A percentile compares a stretch with the other conserved stretches of the same genome.
Conservation (phyloP, 768 basidiomycete species). For the Suillus subluteus region DNA sequence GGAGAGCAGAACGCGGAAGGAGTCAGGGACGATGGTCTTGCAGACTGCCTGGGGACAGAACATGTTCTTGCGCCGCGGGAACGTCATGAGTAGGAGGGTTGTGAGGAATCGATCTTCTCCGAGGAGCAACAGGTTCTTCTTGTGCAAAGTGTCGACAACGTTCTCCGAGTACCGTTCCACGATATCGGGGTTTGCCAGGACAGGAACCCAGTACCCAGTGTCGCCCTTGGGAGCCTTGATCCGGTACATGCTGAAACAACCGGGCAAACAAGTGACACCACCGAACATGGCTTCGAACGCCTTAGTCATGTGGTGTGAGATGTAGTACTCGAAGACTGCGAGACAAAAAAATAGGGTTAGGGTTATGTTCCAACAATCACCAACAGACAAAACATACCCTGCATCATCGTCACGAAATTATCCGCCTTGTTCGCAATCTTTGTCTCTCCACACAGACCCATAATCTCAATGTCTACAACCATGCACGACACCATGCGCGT, state of each 20-base stretch:
- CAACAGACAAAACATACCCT: constrained; percentile 63
- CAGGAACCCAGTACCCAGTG: constrained; percentile 96
- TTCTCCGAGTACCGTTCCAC: constrained; percentile 99
- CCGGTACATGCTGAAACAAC: constrained; percentile 99
- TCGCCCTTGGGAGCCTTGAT: constrained; percentile 99
- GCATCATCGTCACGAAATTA: constrained; percentile 99
- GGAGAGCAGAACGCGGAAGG: constrained; percentile 89
- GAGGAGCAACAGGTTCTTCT: constrained; percentile 96
- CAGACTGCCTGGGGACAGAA: constrained; percentile 99
- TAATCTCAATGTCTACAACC: constrained; percentile 96
- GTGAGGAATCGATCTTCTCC: constrained; percentile 99
- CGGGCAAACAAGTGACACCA: constrained; percentile 98
- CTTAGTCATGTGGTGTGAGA: constrained; percentile 98
- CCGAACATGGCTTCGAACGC: constrained; percentile 99
- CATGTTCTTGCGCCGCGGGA: constrained; percentile 99
- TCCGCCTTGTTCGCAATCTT: constrained; percentile 99
- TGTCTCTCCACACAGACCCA: constrained; percentile 99
- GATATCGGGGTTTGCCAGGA: constrained; percentile 97
- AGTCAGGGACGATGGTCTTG: constrained; percentile 98
- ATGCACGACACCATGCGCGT: constrained; percentile 96
- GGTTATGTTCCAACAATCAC: constrained; percentile 13
- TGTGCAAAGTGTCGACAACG: constrained; percentile 98
- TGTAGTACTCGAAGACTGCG: constrained; percentile 98
- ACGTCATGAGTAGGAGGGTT: constrained; percentile 96
- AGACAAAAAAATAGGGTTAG: constrained; percentile 1